phyloP scores from a whole-genome alignment of 1,139 yeast genomes.

The Magnusiomyces fungicola region DNA sequence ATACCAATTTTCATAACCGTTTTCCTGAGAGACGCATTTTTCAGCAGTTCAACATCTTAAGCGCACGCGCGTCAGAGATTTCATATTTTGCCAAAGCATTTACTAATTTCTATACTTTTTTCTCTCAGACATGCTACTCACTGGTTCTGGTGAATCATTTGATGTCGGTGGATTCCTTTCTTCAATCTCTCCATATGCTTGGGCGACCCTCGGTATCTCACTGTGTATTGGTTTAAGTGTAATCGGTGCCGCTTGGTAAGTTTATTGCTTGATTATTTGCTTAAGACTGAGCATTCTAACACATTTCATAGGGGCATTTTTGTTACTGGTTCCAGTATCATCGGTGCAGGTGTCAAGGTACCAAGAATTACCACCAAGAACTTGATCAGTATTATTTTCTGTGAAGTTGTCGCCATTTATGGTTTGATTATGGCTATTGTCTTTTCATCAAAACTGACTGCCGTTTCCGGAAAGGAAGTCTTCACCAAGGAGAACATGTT shows the following conservation, averaged over 20 bases:
- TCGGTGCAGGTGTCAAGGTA: slow-evolving; percentile 97
- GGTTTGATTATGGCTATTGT: slow-evolving; percentile 98
- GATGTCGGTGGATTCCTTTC: slow-evolving; percentile 83
- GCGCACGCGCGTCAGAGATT: too few species aligned
- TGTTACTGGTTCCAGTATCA: slow-evolving; percentile 86
- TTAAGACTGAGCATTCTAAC: slow-evolving; percentile 1
- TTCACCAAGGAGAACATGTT: slow-evolving; percentile 80
- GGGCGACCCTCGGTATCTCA: slow-evolving; percentile 94
- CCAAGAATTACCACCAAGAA: slow-evolving; percentile 97
- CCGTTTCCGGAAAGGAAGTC: slow-evolving; percentile 54
- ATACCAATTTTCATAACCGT: too few species aligned
- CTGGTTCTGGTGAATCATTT: slow-evolving; percentile 85
- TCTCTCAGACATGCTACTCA: slow-evolving; percentile 62
- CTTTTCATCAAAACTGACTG: slow-evolving; percentile 80
- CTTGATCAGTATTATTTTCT: slow-evolving; percentile 91
- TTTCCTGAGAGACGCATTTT: too few species aligned
- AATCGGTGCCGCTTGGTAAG: slow-evolving; percentile 92
- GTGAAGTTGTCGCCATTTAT: slow-evolving; percentile 98
- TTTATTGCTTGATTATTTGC: slow-evolving; percentile 4
- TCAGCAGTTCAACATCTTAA: too few species aligned
- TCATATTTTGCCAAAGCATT: too few species aligned
- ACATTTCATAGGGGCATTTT: slow-evolving; percentile 60
- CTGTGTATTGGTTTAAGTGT: slow-evolving; percentile 90
- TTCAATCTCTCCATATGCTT: slow-evolving; percentile 88
- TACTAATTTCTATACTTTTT: too few species aligned